Percentiles rank a stretch among this genome's conserved stretches.
Evolutionary conservation across 2,329 filamentous ascomycete species (phyloP).

Genomic region (Venturia pyrina): DNA sequence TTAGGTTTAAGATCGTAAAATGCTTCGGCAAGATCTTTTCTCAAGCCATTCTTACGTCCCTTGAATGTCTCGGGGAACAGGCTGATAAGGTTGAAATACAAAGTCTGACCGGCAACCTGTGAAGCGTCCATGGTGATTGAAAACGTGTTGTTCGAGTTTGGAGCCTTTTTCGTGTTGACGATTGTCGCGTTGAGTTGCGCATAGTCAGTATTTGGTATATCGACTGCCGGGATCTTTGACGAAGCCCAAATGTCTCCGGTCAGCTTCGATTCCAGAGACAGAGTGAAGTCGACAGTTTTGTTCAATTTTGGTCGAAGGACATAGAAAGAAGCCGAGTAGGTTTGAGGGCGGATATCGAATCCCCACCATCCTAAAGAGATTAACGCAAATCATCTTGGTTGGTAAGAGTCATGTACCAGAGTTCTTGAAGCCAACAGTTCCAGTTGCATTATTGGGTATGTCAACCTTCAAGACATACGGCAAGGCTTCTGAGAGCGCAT

Average conservation of each 20-base stretch:
- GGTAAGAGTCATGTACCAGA: conserved; percentile 22
- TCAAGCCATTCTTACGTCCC: conserved; percentile 39
- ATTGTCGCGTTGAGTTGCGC: conserved; percentile 27
- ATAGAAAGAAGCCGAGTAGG: conserved; percentile 43
- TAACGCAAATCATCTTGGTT: neutral
- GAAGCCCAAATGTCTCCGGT: conserved; percentile 20
- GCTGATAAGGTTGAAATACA: conserved; percentile 44
- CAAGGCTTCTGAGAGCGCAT: conserved; percentile 36
- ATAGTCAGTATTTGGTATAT: conserved; percentile 21
- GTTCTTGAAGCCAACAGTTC: conserved; percentile 38
- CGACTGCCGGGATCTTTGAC: conserved; percentile 19
- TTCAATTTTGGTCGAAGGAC: conserved; percentile 27
- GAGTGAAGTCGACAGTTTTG: conserved; percentile 28
- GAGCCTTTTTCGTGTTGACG: conserved; percentile 33
- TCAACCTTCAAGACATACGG: conserved; percentile 34
- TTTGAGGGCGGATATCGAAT: conserved; percentile 38
- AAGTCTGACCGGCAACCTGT: conserved; percentile 27
- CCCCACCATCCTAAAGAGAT: conserved; percentile 34
- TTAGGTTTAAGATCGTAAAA: conserved; percentile 32
- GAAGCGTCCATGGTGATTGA: conserved; percentile 39
- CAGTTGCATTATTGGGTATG: conserved; percentile 25
- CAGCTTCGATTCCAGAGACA: conserved; percentile 31
- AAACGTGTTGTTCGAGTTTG: conserved; percentile 42
- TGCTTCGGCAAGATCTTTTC: conserved; percentile 39
- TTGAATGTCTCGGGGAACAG: conserved; percentile 47